phyloP scores from a whole-genome alignment of 75 land plant genomes.

The Cryptomeria japonica region DNA sequence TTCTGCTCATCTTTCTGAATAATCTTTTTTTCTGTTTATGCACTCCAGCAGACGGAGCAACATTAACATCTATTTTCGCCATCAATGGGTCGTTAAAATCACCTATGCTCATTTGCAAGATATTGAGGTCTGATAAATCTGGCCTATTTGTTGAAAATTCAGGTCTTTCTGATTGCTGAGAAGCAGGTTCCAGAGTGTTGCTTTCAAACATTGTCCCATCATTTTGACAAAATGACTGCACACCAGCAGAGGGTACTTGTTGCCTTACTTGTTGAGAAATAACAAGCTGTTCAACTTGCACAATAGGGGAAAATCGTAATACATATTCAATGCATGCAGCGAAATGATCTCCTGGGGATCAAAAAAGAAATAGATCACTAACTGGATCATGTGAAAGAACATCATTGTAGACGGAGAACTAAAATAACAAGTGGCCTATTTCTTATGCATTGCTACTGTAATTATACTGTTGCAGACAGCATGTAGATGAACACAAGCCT shows the following conservation, averaged over 20 bases:
- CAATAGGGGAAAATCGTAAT: constrained; percentile 29
- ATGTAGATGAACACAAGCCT: not conserved
- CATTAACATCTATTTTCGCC: not conserved
- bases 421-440: not conserved
- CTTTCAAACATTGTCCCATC: not conserved
- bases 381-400: not conserved
- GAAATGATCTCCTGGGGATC: constrained; percentile 41
- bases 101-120: not conserved
- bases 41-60: not conserved
- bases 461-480: not conserved
- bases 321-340: constrained; percentile 40
- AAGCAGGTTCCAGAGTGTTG: not conserved
- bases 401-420: not conserved
- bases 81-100: not conserved
- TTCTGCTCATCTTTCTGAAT: not conserved
- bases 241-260: not conserved
- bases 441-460: not conserved
- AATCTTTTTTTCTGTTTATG: constrained; percentile 5
- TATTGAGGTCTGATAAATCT: not conserved
- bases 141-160: not conserved
- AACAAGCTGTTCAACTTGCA: constrained; percentile 16
- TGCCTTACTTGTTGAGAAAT: constrained; percentile 32
- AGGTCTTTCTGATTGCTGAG: not conserved
- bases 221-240: not conserved
- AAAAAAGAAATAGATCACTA: not conserved